phyloP scores from a whole-genome alignment of 345 rosid species.

The Geranium rotundifolium region DNA sequence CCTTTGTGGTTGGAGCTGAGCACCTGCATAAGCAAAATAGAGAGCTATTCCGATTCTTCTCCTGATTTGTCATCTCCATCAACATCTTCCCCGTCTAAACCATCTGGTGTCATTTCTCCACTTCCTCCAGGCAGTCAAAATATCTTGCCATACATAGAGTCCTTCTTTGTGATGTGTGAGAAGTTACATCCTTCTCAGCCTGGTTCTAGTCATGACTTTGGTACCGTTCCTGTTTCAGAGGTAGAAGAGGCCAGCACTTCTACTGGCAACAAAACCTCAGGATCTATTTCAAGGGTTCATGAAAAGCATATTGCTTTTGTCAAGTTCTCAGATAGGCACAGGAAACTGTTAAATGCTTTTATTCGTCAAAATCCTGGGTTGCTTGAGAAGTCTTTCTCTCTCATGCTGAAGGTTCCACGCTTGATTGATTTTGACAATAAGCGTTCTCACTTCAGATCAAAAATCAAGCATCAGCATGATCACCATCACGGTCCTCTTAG shows the following conservation, averaged over 20 bases:
- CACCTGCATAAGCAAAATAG: slow-evolving; percentile 83
- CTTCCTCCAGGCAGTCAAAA: slow-evolving; percentile 98
- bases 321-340: slow-evolving; percentile 84
- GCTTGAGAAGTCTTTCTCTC: slow-evolving; percentile 91
- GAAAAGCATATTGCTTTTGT: slow-evolving; percentile 73
- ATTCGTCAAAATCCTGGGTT: slow-evolving; percentile 86
- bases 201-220: slow-evolving; percentile 48
- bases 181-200: slow-evolving; percentile 75
- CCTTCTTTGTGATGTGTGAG: slow-evolving; percentile 84
- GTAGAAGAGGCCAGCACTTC: slow-evolving; percentile 50
- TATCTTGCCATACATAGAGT: slow-evolving; percentile 86
- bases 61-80: slow-evolving; percentile 30
- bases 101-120: slow-evolving; percentile 54
- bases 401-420: slow-evolving; percentile 89
- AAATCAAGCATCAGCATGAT: slow-evolving; percentile 89
- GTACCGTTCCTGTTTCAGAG: slow-evolving; percentile 41
- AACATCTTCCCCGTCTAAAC: slow-evolving; percentile 35
- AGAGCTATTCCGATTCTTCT: slow-evolving; percentile 62
- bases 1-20: slow-evolving; percentile 91
- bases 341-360: slow-evolving; percentile 84
- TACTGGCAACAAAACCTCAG: slow-evolving; percentile 35
- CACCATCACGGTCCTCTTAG: slow-evolving; percentile 84
- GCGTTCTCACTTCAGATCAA: slow-evolving; percentile 83
- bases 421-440: slow-evolving; percentile 94
- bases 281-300: slow-evolving; percentile 44